Evolutionary conservation across 2,329 filamentous ascomycete genomes (phyloP).

Genomic region (Diatrype stigma): DNA sequence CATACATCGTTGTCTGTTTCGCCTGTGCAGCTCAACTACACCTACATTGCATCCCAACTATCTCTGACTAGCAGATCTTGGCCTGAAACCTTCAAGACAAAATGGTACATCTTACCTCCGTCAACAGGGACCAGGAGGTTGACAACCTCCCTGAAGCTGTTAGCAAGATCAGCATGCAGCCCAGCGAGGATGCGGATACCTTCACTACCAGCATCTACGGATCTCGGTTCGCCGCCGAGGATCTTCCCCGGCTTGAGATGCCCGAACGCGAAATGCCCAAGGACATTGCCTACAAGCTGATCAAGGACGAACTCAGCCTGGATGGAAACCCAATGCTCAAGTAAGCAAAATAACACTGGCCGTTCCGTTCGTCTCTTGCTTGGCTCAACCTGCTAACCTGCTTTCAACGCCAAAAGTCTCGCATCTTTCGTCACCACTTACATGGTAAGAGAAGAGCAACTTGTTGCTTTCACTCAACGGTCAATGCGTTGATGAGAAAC

Average conservation of each 20-base stretch:
- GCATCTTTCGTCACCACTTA: slow-evolving; percentile 95
- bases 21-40: too few relatives aligned
- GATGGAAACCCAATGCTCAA: slow-evolving; percentile 89
- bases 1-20: neutral
- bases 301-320: slow-evolving; percentile 88
- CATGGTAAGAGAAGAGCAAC: slow-evolving; percentile 58
- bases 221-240: slow-evolving; percentile 73
- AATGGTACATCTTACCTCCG: slow-evolving; percentile 50
- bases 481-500: slow-evolving; percentile 5
- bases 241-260: slow-evolving; percentile 81
- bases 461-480: neutral
- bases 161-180: slow-evolving; percentile 42
- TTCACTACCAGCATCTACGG: slow-evolving; percentile 84
- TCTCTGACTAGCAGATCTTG: too few relatives aligned
- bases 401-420: slow-evolving; percentile 48
- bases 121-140: slow-evolving; percentile 29
- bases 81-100: slow-evolving; percentile 12
- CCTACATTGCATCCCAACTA: neutral
- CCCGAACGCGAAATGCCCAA: slow-evolving; percentile 86
- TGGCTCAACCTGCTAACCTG: neutral
- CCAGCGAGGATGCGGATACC: slow-evolving; percentile 49
- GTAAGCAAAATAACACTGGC: slow-evolving; percentile 37
- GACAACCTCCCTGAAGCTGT: slow-evolving; percentile 30
- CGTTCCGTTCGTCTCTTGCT: neutral
- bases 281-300: slow-evolving; percentile 93